Conservation (phyloP, 495 filamentous ascomycete genomes). For the Tuber melanosporum region DNA sequence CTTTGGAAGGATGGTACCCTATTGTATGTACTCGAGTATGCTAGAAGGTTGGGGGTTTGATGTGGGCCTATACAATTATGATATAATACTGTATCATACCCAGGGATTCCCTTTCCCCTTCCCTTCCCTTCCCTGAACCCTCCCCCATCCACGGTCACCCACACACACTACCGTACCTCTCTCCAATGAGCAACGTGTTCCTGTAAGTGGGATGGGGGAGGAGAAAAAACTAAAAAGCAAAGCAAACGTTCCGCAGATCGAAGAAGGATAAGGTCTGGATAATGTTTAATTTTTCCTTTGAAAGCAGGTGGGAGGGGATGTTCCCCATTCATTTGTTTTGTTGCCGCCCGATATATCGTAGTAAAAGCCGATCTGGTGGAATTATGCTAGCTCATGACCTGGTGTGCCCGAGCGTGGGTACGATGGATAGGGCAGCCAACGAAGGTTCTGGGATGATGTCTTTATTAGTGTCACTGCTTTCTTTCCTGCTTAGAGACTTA, state of each 20-base stretch:
- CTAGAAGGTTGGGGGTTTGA: neutral
- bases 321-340: neutral
- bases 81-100: no score
- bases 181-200: neutral
- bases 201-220: neutral
- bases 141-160: neutral
- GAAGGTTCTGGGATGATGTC: neutral
- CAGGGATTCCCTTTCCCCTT: neutral
- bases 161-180: neutral
- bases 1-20: neutral
- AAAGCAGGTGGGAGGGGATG: neutral
- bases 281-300: neutral
- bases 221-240: neutral
- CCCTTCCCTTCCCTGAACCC: no score
- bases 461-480: neutral
- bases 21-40: neutral
- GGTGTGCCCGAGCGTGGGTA: neutral
- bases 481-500: neutral
- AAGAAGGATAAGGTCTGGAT: neutral
- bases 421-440: neutral
- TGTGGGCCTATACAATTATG: neutral
- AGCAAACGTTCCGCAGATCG: neutral
- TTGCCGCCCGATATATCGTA: slow-evolving; percentile 2
- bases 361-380: neutral
- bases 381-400: neutral